Evolutionary conservation across 768 basidiomycete genomes (phyloP).

Genomic region (Psilocybe azurescens): DNA sequence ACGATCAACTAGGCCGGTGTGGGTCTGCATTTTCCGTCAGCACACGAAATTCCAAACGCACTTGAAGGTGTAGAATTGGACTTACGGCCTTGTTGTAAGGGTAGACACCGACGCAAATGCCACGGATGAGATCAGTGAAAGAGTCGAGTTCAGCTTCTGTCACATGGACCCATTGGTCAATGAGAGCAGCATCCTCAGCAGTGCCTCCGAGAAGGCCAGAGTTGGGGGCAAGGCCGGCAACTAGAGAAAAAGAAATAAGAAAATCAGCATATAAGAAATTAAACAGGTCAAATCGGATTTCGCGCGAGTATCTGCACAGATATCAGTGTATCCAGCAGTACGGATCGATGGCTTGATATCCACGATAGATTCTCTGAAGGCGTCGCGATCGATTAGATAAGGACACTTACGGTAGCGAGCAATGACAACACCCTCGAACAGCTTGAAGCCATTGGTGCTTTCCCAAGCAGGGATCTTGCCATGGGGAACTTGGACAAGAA

Average conservation of each 20-base stretch:
- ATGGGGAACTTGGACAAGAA: constrained; percentile 74
- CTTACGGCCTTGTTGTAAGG: constrained; percentile 87
- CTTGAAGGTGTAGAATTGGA: constrained; percentile 14
- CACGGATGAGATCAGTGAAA: constrained; percentile 40
- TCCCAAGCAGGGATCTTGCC: constrained; percentile 90
- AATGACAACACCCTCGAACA: constrained; percentile 82
- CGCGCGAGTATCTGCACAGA: not conserved
- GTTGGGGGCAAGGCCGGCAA: constrained; percentile 79
- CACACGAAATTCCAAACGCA: not conserved
- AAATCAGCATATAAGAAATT: constrained; percentile 30
- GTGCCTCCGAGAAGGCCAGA: constrained; percentile 75
- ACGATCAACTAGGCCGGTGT: constrained; percentile 57
- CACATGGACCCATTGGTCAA: constrained; percentile 88
- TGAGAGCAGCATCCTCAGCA: constrained; percentile 68
- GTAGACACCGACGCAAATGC: constrained; percentile 50
- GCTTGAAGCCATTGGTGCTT: constrained; percentile 73
- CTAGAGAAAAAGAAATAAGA: constrained; percentile 44
- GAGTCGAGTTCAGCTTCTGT: constrained; percentile 66
- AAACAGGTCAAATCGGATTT: not conserved
- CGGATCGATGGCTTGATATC: constrained; percentile 73
- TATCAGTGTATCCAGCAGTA: constrained; percentile 19
- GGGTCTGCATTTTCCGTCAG: constrained; percentile 48
- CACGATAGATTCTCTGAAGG: constrained; percentile 32
- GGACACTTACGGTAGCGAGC: constrained; percentile 83
- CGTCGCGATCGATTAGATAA: constrained; percentile 38